phyloP scores from a whole-genome alignment of 1,284 basidiomycete genomes.

The Ustilago shanxiensis region DNA sequence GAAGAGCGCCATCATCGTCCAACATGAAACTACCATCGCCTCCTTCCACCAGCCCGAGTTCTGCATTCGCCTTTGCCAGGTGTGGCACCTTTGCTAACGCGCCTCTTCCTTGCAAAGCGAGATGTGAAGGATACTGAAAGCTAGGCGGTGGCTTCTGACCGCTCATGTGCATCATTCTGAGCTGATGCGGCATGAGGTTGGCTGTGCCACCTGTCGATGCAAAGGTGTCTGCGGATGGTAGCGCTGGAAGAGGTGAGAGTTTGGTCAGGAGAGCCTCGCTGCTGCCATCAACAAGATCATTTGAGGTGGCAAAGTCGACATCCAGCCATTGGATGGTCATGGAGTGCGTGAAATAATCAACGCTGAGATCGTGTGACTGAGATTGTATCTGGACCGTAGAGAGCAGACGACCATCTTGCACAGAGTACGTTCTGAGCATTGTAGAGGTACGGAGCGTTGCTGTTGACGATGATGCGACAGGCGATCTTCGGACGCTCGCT shows the following conservation, averaged over 20 bases:
- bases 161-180: slow-evolving; percentile 55
- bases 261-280: slow-evolving; percentile 29
- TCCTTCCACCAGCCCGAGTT: slow-evolving; percentile 35
- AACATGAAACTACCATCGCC: slow-evolving; percentile 18
- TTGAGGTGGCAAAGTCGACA: slow-evolving; percentile 10
- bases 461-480: slow-evolving; percentile 28
- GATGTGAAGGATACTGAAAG: slow-evolving; percentile 33
- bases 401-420: slow-evolving; percentile 45
- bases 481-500: slow-evolving; percentile 20
- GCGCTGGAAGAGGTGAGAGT: slow-evolving; percentile 24
- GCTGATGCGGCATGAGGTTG: slow-evolving; percentile 52
- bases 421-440: slow-evolving; percentile 41
- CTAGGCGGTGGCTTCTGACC: slow-evolving; percentile 38
- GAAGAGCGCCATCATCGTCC: slow-evolving; percentile 18
- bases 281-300: slow-evolving; percentile 15
- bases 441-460: slow-evolving; percentile 12
- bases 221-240: slow-evolving; percentile 39
- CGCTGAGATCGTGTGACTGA: neutral
- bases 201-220: slow-evolving; percentile 16
- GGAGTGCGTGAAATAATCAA: slow-evolving; percentile 1
- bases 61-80: slow-evolving; percentile 14
- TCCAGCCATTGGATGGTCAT: slow-evolving; percentile 28
- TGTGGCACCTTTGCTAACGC: slow-evolving; percentile 21
- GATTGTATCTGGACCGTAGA: slow-evolving; percentile 27
- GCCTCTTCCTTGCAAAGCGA: slow-evolving; percentile 32